Evolutionary conservation across 192 early-diverging fungal genomes (phyloP).

Genomic region (Thamnidium elegans): DNA sequence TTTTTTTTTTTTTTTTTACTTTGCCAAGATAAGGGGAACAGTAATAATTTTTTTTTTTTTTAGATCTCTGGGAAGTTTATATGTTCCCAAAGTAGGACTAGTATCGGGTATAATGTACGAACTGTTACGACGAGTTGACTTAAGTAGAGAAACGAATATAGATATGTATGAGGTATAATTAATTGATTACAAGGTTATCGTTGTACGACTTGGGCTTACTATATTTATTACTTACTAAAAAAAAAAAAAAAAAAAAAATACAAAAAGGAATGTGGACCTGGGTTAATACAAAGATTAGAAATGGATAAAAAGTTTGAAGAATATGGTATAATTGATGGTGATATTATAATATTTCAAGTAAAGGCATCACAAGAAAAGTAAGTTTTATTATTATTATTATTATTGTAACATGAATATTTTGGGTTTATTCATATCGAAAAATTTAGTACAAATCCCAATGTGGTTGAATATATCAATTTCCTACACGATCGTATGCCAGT

Average conservation of each 20-base stretch:
- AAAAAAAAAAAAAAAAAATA: no score
- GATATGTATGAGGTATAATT: constrained; percentile 4
- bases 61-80: constrained; percentile 22
- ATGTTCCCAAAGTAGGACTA: no score
- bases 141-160: background rate
- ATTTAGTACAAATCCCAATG: constrained; percentile 17
- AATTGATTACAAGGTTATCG: background rate
- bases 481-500: constrained; percentile 67
- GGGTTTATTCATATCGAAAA: constrained; percentile 28
- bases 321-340: constrained; percentile 89
- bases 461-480: constrained; percentile 74
- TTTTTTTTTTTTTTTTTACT: no score
- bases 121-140: no score
- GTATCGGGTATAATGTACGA: no score
- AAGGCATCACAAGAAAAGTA: constrained; percentile 40
- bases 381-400: background rate
- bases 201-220: constrained; percentile 20
- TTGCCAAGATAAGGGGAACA: constrained; percentile 37
- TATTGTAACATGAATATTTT: background rate
- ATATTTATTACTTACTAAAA: no score
- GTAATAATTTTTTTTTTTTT: constrained; percentile 62
- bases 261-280: constrained; percentile 93
- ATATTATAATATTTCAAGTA: constrained; percentile 86
- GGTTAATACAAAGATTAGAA: constrained; percentile 78
- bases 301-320: constrained; percentile 55